A percentile compares a stretch with the other conserved stretches of the same genome.
phyloP scores from a whole-genome alignment of 768 basidiomycete genomes.

The Collybia mongolica region DNA sequence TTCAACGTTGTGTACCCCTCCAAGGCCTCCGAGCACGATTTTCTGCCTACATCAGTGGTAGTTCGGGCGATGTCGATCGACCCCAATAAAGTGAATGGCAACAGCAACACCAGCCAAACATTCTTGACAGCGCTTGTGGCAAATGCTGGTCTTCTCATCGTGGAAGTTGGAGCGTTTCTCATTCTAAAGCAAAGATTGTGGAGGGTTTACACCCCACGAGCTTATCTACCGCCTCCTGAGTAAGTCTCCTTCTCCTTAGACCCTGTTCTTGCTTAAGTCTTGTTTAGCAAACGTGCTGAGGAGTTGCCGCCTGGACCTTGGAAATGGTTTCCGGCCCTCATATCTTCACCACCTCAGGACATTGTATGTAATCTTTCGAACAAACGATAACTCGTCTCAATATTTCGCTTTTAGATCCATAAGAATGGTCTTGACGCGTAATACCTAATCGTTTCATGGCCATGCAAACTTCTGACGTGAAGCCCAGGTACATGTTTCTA shows the following conservation, averaged over 20 bases:
- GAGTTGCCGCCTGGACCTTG: conserved; percentile 43
- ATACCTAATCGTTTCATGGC: conserved; percentile 27
- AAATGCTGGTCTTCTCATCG: conserved; percentile 44
- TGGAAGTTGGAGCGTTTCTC: conserved; percentile 55
- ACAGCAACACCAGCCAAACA: conserved; percentile 38
- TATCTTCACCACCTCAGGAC: conserved; percentile 39
- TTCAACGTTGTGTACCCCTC: too few relatives aligned
- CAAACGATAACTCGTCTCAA: background rate
- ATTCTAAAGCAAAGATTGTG: conserved; percentile 55
- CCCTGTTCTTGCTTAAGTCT: background rate
- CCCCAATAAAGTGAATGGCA: conserved; percentile 21
- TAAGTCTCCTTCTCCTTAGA: conserved; percentile 22
- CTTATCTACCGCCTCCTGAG: conserved; percentile 58
- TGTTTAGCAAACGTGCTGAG: conserved; percentile 39
- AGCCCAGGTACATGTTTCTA: conserved; percentile 48
- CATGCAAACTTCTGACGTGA: background rate
- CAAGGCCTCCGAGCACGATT: too few relatives aligned
- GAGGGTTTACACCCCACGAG: conserved; percentile 61
- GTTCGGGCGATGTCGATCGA: too few relatives aligned
- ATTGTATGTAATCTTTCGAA: conserved; percentile 33
- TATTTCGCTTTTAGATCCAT: conserved; percentile 36
- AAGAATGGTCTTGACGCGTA: conserved; percentile 72
- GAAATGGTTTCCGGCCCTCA: conserved; percentile 51
- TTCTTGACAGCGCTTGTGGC: conserved; percentile 63
- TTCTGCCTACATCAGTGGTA: too few relatives aligned